Evolutionary conservation across 805 yeast species (phyloP).

Genomic region (Candida insectorum): DNA sequence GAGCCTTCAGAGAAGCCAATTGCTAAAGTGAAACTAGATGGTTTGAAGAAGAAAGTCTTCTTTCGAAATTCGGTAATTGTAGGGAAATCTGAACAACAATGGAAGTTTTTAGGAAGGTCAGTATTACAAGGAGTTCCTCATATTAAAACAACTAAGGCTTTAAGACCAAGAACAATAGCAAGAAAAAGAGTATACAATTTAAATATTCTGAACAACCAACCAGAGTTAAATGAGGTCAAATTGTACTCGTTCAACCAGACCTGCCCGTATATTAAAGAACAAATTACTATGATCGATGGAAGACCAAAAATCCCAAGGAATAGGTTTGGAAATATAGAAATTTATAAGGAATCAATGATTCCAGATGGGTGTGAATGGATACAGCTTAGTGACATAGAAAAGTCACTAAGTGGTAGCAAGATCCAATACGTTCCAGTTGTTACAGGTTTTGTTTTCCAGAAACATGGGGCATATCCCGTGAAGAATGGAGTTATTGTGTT

Average conservation of each 20-base stretch:
- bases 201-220: slow-evolving; percentile 14
- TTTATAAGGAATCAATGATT: slow-evolving; percentile 24
- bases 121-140: slow-evolving; percentile 16
- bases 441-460: slow-evolving; percentile 24
- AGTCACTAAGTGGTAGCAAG: slow-evolving; percentile 13
- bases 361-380: slow-evolving; percentile 31
- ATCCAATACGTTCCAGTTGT: slow-evolving; percentile 30
- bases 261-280: slow-evolving; percentile 18
- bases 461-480: slow-evolving; percentile 24
- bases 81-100: slow-evolving; percentile 31
- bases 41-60: slow-evolving; percentile 15
- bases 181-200: slow-evolving; percentile 16
- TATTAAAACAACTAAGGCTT: slow-evolving; percentile 16
- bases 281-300: slow-evolving; percentile 7
- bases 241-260: slow-evolving; percentile 29
- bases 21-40: slow-evolving; percentile 13
- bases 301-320: slow-evolving; percentile 21
- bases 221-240: slow-evolving; percentile 18
- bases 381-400: slow-evolving; percentile 18
- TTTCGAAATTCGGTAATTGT: slow-evolving; percentile 17
- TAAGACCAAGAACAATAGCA: slow-evolving; percentile 20
- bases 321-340: slow-evolving; percentile 29
- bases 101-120: slow-evolving; percentile 34
- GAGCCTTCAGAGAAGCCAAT: slow-evolving; percentile 11
- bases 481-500: slow-evolving; percentile 26